phyloP scores from a whole-genome alignment of 208 protist species.

The Leishmania mexicana region DNA sequence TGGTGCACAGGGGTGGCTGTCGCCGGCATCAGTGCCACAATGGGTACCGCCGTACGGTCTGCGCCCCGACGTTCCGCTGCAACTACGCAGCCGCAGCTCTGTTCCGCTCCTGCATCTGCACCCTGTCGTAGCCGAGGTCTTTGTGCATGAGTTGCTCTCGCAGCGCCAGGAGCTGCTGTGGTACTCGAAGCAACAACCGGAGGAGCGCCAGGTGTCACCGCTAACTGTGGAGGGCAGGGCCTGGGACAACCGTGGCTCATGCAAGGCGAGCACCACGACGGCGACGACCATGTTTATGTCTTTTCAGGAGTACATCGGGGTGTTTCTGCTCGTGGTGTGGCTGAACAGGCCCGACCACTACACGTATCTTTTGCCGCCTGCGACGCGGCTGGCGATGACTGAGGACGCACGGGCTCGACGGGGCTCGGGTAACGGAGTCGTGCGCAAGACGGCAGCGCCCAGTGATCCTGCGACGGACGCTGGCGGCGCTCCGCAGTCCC shows the following conservation, averaged over 20 bases:
- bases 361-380: constrained; percentile 32
- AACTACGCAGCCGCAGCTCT: constrained; percentile 41
- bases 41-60: constrained; percentile 50
- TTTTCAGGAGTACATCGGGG: constrained; percentile 44
- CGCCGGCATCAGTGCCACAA: constrained; percentile 12
- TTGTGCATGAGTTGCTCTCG: constrained; percentile 64
- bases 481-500: neutral
- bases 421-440: constrained; percentile 2
- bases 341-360: constrained; percentile 37
- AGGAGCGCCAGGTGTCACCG: neutral
- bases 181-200: constrained; percentile 21
- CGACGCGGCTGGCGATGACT: neutral
- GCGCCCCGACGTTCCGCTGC: constrained; percentile 42
- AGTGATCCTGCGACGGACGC: neutral
- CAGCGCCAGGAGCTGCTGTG: constrained; percentile 47
- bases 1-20: constrained; percentile 7
- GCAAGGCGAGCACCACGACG: neutral
- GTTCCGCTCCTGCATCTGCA: constrained; percentile 48
- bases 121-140: constrained; percentile 67
- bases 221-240: neutral
- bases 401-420: constrained; percentile 8
- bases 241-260: neutral
- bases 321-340: constrained; percentile 64
- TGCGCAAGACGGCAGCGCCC: neutral
- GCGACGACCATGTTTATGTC: constrained; percentile 15